A percentile compares a stretch with the other conserved stretches of the same genome.
Evolutionary conservation across 2,329 filamentous ascomycete species (phyloP).

Genomic region (Waltergamsia citrina): DNA sequence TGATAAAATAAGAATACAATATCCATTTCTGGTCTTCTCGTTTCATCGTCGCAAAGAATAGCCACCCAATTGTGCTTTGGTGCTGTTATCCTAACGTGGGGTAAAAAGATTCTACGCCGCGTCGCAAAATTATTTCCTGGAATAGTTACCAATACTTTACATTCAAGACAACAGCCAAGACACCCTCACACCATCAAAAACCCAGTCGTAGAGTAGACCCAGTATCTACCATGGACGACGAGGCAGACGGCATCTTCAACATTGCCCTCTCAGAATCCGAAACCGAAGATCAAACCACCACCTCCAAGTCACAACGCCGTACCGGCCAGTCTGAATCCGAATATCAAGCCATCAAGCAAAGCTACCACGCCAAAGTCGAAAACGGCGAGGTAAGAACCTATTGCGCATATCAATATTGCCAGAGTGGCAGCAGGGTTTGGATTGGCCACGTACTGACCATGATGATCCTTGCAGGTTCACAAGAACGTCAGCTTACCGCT

Average conservation of each 20-base stretch:
- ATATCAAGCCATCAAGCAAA: conserved; percentile 34
- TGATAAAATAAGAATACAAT: no score
- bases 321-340: conserved; percentile 38
- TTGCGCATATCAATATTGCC: neutral
- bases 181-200: neutral
- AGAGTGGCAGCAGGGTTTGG: no score
- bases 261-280: conserved; percentile 22
- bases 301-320: conserved; percentile 12
- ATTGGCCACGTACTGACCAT: no score
- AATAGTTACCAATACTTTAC: no score
- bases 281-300: conserved; percentile 13
- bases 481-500: conserved; percentile 32
- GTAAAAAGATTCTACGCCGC: no score
- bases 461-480: conserved; percentile 32
- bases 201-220: no score
- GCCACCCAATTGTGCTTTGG: no score
- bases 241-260: conserved; percentile 18
- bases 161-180: neutral
- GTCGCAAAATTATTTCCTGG: no score
- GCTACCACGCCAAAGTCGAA: conserved; percentile 39
- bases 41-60: no score
- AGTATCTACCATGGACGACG: conserved; percentile 16
- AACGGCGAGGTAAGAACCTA: conserved; percentile 38
- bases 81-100: no score
- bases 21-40: no score